Evolutionary conservation across 2,329 filamentous ascomycete species (phyloP).

Genomic region (Epicoccum nigrum): DNA sequence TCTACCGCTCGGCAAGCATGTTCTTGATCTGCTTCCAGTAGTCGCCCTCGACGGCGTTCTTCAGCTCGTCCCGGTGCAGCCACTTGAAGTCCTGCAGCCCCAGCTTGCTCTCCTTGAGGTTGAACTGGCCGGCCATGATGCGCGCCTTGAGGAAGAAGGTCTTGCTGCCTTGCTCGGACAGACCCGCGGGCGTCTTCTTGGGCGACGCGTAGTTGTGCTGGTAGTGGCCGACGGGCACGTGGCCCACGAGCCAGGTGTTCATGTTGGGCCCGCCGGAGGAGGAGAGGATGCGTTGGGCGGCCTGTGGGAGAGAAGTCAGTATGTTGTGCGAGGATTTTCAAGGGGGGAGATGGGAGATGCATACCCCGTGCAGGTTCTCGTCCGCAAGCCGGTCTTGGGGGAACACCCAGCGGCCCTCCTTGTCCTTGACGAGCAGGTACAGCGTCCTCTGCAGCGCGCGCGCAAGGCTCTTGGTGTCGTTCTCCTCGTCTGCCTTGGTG

Average conservation of each 20-base stretch:
- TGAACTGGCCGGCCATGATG: constrained; percentile 95
- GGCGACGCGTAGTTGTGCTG: constrained; percentile 61
- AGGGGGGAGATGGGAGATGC: constrained; percentile 40
- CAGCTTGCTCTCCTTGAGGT: constrained; percentile 73
- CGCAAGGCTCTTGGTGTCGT: constrained; percentile 79
- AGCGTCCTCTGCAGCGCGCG: constrained; percentile 79
- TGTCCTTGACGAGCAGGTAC: constrained; percentile 82
- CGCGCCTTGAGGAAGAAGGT: constrained; percentile 95
- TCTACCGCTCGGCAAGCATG: constrained; percentile 80
- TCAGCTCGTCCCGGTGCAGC: constrained; percentile 87
- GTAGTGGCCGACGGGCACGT: constrained; percentile 83
- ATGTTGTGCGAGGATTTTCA: background rate
- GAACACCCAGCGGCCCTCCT: constrained; percentile 78
- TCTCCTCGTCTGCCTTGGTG: constrained; percentile 78
- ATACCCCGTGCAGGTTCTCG: constrained; percentile 83
- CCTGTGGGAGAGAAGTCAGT: constrained; percentile 59
- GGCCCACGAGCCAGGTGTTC: constrained; percentile 98
- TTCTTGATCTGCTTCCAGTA: constrained; percentile 81
- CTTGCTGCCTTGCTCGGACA: constrained; percentile 71
- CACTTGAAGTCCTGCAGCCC: constrained; percentile 86
- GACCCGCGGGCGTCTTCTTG: constrained; percentile 21
- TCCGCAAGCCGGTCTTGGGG: constrained; percentile 73
- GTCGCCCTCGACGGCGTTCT: constrained; percentile 65
- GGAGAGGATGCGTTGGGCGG: constrained; percentile 78
- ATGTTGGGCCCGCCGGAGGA: constrained; percentile 87